Evolutionary conservation across 73 alveolate genomes (phyloP).

Genomic region (Blepharisma stoltei): DNA sequence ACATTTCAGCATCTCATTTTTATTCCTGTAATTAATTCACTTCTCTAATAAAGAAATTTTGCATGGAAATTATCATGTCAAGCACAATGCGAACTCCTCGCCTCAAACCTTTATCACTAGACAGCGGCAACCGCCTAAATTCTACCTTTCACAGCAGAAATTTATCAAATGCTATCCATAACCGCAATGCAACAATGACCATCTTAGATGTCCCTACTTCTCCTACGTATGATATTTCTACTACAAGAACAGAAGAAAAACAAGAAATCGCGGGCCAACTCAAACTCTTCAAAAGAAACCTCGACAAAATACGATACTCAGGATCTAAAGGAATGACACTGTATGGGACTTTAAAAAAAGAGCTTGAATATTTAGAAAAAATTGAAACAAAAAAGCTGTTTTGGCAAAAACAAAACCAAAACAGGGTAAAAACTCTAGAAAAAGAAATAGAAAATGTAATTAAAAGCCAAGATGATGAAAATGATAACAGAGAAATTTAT

Average conservation of each 20-base stretch:
- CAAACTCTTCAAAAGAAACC: background rate
- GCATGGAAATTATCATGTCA: too few relatives aligned
- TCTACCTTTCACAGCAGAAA: too few relatives aligned
- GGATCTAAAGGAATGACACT: slow-evolving; percentile 1
- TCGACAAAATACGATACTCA: background rate
- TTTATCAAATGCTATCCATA: too few relatives aligned
- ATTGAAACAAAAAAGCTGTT: background rate
- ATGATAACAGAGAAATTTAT: background rate
- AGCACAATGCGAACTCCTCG: too few relatives aligned
- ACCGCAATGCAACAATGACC: too few relatives aligned
- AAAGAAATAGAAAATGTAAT: background rate
- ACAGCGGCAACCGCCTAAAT: too few relatives aligned
- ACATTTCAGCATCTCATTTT: too few relatives aligned
- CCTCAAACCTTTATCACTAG: too few relatives aligned
- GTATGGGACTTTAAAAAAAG: background rate
- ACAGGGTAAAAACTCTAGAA: background rate
- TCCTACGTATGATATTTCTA: too few relatives aligned
- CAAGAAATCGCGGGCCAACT: background rate
- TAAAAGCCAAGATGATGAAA: slow-evolving; percentile 14
- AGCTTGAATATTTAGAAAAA: slow-evolving; percentile 2
- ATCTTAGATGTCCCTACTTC: too few relatives aligned
- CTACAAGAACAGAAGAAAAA: background rate
- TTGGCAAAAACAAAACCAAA: slow-evolving; percentile 16
- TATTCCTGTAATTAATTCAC: too few relatives aligned
- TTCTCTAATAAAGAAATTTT: too few relatives aligned